phyloP scores from a whole-genome alignment of 306 rosid species.

The Datisca glomerata region DNA sequence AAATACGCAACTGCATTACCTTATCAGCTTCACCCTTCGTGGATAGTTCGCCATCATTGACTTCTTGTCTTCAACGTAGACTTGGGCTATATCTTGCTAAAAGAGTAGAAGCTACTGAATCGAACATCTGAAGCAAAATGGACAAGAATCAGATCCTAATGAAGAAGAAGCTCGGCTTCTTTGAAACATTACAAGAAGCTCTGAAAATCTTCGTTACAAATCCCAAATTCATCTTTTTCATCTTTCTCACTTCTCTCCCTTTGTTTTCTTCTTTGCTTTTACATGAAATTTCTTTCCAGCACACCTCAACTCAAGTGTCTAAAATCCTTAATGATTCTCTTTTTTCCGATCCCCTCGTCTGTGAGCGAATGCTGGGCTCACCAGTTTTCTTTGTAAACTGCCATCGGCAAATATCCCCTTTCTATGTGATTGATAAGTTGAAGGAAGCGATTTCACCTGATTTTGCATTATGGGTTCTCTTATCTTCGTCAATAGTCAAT shows the following conservation, averaged over 20 bases:
- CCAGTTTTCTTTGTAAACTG: not conserved
- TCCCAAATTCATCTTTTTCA: constrained; percentile 43
- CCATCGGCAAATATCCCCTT: not conserved
- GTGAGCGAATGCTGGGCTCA: not conserved
- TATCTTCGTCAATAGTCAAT: constrained; percentile 14
- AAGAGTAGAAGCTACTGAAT: too few relatives aligned
- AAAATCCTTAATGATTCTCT: constrained; percentile 6
- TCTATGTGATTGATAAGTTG: not conserved
- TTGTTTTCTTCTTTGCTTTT: constrained; percentile 33
- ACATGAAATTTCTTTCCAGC: constrained; percentile 25
- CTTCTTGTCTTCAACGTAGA: too few relatives aligned
- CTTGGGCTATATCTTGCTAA: too few relatives aligned
- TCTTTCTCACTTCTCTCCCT: constrained; percentile 31
- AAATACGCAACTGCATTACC: too few relatives aligned
- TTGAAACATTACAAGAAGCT: constrained; percentile 32
- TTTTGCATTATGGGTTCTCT: not conserved
- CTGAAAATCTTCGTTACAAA: constrained; percentile 13
- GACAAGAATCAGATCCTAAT: constrained; percentile 20
- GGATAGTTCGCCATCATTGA: too few relatives aligned
- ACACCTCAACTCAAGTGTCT: constrained; percentile 15
- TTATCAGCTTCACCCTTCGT: too few relatives aligned
- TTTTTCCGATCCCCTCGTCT: not conserved
- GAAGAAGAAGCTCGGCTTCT: constrained; percentile 23
- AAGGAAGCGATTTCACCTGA: not conserved
- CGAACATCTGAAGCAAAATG: too few relatives aligned